Base-by-base conservation (phyloP, 345 rosid species). In the Acer negundo region DNA sequence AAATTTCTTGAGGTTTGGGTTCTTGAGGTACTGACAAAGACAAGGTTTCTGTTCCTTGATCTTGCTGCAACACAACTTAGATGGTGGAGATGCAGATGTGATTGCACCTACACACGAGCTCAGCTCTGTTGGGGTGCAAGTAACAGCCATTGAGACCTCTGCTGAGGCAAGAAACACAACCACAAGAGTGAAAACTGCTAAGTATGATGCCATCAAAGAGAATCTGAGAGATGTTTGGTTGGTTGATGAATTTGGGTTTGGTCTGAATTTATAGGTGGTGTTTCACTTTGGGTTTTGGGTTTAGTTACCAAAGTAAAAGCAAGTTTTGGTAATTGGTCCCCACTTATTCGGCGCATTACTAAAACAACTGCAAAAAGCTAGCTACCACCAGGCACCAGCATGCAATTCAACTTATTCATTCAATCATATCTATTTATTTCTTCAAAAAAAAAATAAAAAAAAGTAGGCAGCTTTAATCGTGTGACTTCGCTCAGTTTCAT, bases 31-130 rank as follows among this genome's bases (percentile, higher is more conserved):
- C 26, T 88, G 86, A 87, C 99, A 95, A 65, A 95, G 92, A 58
- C 99, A 95, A 72, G 99, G 98, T 83, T 86, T 86, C 83, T 95
- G 99, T 38, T 92, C 91, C 72, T 82, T 92, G 74, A 95, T 88
- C 89, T 87, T 95, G 69, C 74, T 79, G 85, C 99, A 95, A 82
- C 99, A 95, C 59, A 80, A 71, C 2, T 77, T 73, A 0, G 97
- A 81, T 61, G 99, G 98, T 24, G 89, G 93, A 56, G 94, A 31
- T 15, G 89, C 80, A 56, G 96, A 86, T 10, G 92, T 89, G 76
- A 95, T 92, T 16, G 98, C 99, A 28, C 85, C 67, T 35, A 85
- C 98, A 78, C 99, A 95, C 0, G 99, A 67, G 83, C 97, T 92
- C 85, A 95, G 89, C 82, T 95, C 86, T 40, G 87, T 82, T 16